Base-by-base conservation (phyloP, 2,329 filamentous ascomycete genomes). In the Leptographium wingfieldii region DNA sequence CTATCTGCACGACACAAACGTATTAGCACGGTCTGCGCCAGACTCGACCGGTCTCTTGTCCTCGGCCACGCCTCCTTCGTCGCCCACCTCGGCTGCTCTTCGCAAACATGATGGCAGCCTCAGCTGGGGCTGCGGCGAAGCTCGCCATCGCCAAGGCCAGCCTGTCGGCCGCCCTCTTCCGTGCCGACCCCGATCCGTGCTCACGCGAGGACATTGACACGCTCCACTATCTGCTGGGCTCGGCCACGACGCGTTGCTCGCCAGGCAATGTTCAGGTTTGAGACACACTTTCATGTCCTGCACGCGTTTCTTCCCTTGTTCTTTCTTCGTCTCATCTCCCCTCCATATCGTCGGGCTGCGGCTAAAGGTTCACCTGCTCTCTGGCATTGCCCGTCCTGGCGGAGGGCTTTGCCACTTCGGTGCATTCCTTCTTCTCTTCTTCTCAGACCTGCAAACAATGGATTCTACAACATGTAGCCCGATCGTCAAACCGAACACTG, bases 211-310 rank as follows among this genome's bases (percentile, higher is more conserved):
- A 86, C 62, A 86, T 92, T 71, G 80, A 86, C 66, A 73, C 79
- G 61, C 88, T 92, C 72, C 82, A 90, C 71, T 70, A 75, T 64
- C 76, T 84, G 62, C 78, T 94, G 68, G 80, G 85, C 71, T 75
- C 79, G 69, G 80, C 81, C 67, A 74, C 89, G 69, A 74, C 79
- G 73, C 81, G 84, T 76, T 92, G 89, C 81, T 88, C 88, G 69
- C 80, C 84, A 69, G 75, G 78, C 77, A 91, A 92, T 77, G 86
- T 94, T 79, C 89, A 94, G 89, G 89, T 94, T 89, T 90, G 86
- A 70, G 67, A 70, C 69, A 59, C 62, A 64, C 62, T 59, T 57
- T 61, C 57, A 62, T 60, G 33, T 16, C 22, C 38, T 56, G 38
- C 55, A 19, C 31, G 35, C 38, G 7, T 60, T 57, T 64, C 61